Evolutionary conservation across 1,284 basidiomycete genomes (phyloP).

Genomic region (Spongiforma sp.): DNA sequence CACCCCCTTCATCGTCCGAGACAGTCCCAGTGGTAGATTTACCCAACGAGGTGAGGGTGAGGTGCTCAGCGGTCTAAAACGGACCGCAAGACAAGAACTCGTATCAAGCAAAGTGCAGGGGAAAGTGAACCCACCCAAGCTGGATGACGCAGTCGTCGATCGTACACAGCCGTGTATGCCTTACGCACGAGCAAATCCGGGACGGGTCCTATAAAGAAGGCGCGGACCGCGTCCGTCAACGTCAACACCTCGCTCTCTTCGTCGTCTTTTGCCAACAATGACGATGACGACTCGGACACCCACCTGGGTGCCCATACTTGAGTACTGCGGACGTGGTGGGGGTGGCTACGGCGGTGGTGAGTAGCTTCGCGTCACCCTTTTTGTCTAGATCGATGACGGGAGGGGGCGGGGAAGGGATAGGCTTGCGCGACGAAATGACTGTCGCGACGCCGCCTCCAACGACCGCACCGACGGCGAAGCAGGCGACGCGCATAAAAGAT

Average conservation of each 20-base stretch:
- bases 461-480: conserved; percentile 73
- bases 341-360: conserved; percentile 26
- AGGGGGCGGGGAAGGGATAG: conserved; percentile 17
- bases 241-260: not conserved
- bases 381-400: conserved; percentile 45
- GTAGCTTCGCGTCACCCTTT: conserved; percentile 40
- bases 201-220: conserved; percentile 70
- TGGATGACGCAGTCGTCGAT: conserved; percentile 89
- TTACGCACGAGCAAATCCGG: conserved; percentile 80
- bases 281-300: not conserved
- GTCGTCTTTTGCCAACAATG: not conserved
- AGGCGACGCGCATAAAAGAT: conserved; percentile 62
- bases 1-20: conserved; percentile 51
- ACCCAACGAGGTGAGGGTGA: conserved; percentile 79
- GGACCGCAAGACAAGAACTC: not conserved
- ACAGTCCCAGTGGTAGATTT: conserved; percentile 46
- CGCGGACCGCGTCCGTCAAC: not conserved
- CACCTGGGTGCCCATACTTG: conserved; percentile 79
- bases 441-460: conserved; percentile 71
- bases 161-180: conserved; percentile 91
- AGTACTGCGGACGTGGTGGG: conserved; percentile 46
- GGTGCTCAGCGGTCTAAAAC: conserved; percentile 86
- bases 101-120: not conserved
- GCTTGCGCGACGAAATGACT: conserved; percentile 43
- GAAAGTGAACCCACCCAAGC: conserved; percentile 72